Conservation (phyloP, 768 basidiomycete species). For the Lactarius sp. region DNA sequence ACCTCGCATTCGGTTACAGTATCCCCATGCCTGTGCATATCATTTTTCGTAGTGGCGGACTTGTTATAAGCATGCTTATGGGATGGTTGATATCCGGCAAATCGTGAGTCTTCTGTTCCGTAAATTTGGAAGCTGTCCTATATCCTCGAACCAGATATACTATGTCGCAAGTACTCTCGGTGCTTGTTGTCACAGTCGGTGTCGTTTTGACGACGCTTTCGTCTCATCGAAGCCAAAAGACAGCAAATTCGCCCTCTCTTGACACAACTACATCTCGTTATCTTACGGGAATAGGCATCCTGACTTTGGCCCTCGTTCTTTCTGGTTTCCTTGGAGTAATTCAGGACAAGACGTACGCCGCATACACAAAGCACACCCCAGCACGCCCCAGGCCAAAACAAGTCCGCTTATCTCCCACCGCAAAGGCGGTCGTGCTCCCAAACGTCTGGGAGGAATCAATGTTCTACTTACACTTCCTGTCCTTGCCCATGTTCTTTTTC, state of each 20-base stretch:
- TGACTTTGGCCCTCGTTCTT: conserved; percentile 71
- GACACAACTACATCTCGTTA: conserved; percentile 42
- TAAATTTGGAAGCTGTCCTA: conserved; percentile 14
- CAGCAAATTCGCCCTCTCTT: conserved; percentile 12
- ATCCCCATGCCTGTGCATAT: conserved; percentile 94
- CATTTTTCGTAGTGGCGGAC: conserved; percentile 85
- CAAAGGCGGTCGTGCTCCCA: conserved; percentile 1
- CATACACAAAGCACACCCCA: conserved; percentile 35
- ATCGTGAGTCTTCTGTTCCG: conserved; percentile 40
- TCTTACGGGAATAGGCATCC: conserved; percentile 64
- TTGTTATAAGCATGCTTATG: conserved; percentile 77
- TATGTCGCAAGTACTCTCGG: conserved; percentile 59
- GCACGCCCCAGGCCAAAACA: background rate
- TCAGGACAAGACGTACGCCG: conserved; percentile 73
- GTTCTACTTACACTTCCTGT: conserved; percentile 85
- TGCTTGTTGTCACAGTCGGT: conserved; percentile 75
- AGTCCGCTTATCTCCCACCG: conserved; percentile 21
- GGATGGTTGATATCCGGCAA: conserved; percentile 66
- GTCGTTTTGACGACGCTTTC: conserved; percentile 80
- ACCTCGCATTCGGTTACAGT: conserved; percentile 80
- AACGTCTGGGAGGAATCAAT: conserved; percentile 77
- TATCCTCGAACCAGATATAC: conserved; percentile 47
- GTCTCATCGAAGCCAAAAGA: conserved; percentile 34
- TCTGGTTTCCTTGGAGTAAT: conserved; percentile 77
- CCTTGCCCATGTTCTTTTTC: conserved; percentile 70